Evolutionary conservation across 805 yeast genomes (phyloP).

Genomic region (Torulaspora quercuum): DNA sequence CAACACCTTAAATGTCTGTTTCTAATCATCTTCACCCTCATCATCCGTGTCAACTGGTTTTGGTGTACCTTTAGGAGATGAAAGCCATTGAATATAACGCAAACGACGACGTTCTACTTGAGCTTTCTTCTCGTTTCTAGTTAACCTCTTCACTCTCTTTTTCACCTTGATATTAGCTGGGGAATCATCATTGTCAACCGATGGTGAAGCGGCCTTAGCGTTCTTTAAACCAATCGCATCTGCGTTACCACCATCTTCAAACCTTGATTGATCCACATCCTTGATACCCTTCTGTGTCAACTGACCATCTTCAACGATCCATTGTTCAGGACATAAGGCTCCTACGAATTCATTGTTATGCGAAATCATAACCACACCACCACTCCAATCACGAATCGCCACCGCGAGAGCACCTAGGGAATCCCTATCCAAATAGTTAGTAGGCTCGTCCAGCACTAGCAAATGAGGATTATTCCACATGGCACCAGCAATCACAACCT

Average conservation of each 20-base stretch:
- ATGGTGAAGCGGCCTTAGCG: slow-evolving; percentile 45
- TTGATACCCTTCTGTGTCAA: slow-evolving; percentile 80
- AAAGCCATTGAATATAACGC: slow-evolving; percentile 91
- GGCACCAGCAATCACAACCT: slow-evolving; percentile 98
- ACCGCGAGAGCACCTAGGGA: slow-evolving; percentile 96
- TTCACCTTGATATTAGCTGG: slow-evolving; percentile 95
- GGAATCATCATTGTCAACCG: slow-evolving; percentile 69
- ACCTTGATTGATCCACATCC: slow-evolving; percentile 70
- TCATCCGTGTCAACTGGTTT: slow-evolving; percentile 91
- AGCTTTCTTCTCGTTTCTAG: slow-evolving; percentile 90
- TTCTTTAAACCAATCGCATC: slow-evolving; percentile 48
- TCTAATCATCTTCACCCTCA: slow-evolving; percentile 44
- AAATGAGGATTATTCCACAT: slow-evolving; percentile 99
- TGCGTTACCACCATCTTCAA: slow-evolving; percentile 70
- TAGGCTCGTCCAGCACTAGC: slow-evolving; percentile 95
- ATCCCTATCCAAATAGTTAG: slow-evolving; percentile 96
- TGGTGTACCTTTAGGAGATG: slow-evolving; percentile 97
- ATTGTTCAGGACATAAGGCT: slow-evolving; percentile 96
- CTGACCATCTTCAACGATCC: slow-evolving; percentile 92
- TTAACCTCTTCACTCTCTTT: slow-evolving; percentile 91
- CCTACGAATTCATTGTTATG: slow-evolving; percentile 97
- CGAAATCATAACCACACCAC: slow-evolving; percentile 98
- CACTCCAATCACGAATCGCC: slow-evolving; percentile 96
- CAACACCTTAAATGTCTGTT: slow-evolving; percentile 6
- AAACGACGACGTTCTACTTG: slow-evolving; percentile 92